These are phyloP conservation scores for Circinella umbellata DNA, from an alignment of 371 early-diverging fungal genomes.

Conservation along the genomic window DNA sequence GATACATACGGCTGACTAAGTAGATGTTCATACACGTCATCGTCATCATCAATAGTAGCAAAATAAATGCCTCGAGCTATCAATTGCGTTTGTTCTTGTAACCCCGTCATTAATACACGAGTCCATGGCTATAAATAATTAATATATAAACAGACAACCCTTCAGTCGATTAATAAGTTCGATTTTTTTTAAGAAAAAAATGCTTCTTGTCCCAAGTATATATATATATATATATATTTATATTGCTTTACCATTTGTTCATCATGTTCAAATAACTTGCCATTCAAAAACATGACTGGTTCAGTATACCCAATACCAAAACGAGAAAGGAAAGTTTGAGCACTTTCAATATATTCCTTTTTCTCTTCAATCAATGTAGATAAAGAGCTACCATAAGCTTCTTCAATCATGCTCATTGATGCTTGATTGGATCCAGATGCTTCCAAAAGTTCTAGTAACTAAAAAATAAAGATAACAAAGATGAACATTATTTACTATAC, in stretches of 20 bases:
- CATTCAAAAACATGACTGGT: conserved; percentile 77
- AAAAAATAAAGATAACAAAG: neutral
- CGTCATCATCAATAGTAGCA: conserved; percentile 53
- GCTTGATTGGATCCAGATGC: neutral
- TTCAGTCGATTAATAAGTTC: neutral
- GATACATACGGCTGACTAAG: conserved; percentile 63
- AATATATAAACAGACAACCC: neutral
- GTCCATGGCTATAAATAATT: conserved; percentile 33
- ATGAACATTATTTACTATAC: neutral
- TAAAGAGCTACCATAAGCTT: conserved; percentile 10
- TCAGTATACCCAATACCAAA: conserved; percentile 44
- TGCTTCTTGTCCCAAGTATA: too few relatives aligned
- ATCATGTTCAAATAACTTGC: conserved; percentile 66
- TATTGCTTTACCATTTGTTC: conserved; percentile 41
- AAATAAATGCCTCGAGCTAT: conserved; percentile 44
- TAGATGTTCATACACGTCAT: conserved; percentile 71
- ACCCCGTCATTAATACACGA: conserved; percentile 34
- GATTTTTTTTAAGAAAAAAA: neutral
- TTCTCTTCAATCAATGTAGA: neutral
- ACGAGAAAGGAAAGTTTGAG: conserved; percentile 32
- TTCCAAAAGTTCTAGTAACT: conserved; percentile 11
- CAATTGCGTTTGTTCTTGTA: conserved; percentile 38
- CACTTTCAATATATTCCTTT: conserved; percentile 25
- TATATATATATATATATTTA: too few relatives aligned
- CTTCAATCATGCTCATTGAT: conserved; percentile 5